Base-by-base conservation (phyloP, 148 eudicot genomes). In the Camellia japonica region DNA sequence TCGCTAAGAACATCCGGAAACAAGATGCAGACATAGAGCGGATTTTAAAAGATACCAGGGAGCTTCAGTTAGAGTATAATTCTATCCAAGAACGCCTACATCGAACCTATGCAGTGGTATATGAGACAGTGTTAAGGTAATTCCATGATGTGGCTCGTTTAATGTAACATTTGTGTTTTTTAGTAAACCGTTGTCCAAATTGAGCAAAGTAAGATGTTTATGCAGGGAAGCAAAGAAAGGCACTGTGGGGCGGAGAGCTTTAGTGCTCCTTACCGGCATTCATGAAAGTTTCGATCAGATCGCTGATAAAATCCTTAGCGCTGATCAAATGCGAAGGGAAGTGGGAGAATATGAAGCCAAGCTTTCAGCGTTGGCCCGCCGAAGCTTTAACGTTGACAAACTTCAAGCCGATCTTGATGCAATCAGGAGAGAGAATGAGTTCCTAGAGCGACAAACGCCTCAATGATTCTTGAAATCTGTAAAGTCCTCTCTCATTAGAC, bases 1-100 rank as follows among this genome's bases (percentile, higher is more conserved):
- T 93, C 71, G 88, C 97, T 2, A 93, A 91, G 84, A 93, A 91
- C 84, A 90, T 93, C 83, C 75, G 91, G 81, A 93, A 93, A 80
- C 91, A 88, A 70, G 91, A 93, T 55, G 71, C 64, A 55, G 97
- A 93, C 81, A 84, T 88, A 43, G 91, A 93, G 51, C 79, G 85
- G 54, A 91, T 93, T 44, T 83, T 93, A 51, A 91, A 87, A 79
- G 94, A 93, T 2, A 90, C 97, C 3, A 85, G 94, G 85, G 94
- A 91, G 78, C 91, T 93, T 81, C 92, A 88, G 77, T 66, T 89
- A 71, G 97, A 93, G 88, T 90, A 93, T 77, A 93, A 93, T 67
- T 85, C 85, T 49, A 82, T 86, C 63, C 94, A 89, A 86, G 94
- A 93, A 83, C 88, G 97, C 59, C 87, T 93, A 76, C 82, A 87